A percentile compares a stretch with the other conserved stretches of the same genome.
phyloP scores from a whole-genome alignment of 495 filamentous ascomycete genomes.

The Hypoxylon intermedium region DNA sequence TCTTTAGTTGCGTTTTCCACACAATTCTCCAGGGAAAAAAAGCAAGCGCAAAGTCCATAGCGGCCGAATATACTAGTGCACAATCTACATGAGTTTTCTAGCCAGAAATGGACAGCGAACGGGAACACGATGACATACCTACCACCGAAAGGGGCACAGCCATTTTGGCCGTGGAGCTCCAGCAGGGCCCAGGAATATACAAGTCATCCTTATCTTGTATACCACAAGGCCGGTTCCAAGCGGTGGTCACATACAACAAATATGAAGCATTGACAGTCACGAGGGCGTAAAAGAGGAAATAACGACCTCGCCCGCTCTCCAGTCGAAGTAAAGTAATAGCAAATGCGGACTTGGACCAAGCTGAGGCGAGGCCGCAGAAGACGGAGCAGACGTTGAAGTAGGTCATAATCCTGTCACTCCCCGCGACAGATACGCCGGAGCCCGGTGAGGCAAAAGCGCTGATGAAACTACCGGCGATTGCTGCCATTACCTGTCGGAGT shows the following conservation, averaged over 20 bases:
- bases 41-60: conserved; percentile 48
- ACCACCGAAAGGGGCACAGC: conserved; percentile 22
- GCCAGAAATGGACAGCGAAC: too few relatives aligned
- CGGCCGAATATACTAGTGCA: conserved; percentile 43
- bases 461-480: conserved; percentile 10
- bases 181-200: conserved; percentile 30
- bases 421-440: conserved; percentile 6
- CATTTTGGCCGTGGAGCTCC: conserved; percentile 22
- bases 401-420: conserved; percentile 15
- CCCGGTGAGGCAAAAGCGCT: conserved; percentile 18
- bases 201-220: conserved; percentile 11
- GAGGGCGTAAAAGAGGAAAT: conserved; percentile 30
- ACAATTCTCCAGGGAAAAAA: conserved; percentile 48
- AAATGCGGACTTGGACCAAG: conserved; percentile 38
- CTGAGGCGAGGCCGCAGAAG: conserved; percentile 29
- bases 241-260: conserved; percentile 19
- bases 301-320: conserved; percentile 5
- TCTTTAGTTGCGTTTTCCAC: conserved; percentile 44
- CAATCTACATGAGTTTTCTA: not conserved
- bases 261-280: conserved; percentile 25
- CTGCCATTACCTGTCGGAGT: conserved; percentile 7
- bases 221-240: conserved; percentile 25
- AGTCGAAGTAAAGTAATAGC: conserved; percentile 33
- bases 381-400: conserved; percentile 21
- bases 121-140: conserved; percentile 5